Conservation (phyloP, 306 rosid genomes). For the Prunus fruticosa region DNA sequence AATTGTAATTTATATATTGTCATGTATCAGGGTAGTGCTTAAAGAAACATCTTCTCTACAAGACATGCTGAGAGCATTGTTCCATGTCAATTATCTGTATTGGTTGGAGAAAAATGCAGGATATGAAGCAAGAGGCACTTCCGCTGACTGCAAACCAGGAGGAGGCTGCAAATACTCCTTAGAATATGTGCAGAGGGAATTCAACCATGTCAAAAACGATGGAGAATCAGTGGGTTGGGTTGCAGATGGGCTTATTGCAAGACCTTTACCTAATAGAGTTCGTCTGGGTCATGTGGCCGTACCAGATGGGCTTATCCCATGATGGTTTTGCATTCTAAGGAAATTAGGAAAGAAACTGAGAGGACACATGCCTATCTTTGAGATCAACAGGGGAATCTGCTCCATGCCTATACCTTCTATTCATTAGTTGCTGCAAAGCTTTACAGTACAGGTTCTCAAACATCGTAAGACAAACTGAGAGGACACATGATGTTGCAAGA, state of each 20-base stretch:
- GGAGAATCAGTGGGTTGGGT: slow-evolving; percentile 74
- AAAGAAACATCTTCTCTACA: slow-evolving; percentile 68
- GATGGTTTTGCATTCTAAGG: slow-evolving; percentile 13
- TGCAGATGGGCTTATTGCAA: slow-evolving; percentile 79
- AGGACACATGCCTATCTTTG: not conserved
- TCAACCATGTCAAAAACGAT: slow-evolving; percentile 63
- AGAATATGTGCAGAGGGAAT: slow-evolving; percentile 75
- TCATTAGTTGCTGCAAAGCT: slow-evolving; percentile 1
- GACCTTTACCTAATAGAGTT: slow-evolving; percentile 75
- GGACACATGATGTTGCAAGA: not conserved
- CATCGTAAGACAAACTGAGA: not conserved
- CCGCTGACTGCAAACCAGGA: slow-evolving; percentile 64
- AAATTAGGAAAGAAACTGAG: not conserved
- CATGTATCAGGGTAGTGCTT: slow-evolving; percentile 75
- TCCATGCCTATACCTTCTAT: not conserved
- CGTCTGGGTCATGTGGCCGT: slow-evolving; percentile 26
- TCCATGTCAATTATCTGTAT: slow-evolving; percentile 75
- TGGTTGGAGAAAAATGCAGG: slow-evolving; percentile 91
- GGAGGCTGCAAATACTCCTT: slow-evolving; percentile 77
- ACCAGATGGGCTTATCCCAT: slow-evolving; percentile 12
- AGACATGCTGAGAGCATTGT: slow-evolving; percentile 91
- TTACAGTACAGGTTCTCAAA: not conserved
- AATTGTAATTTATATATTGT: slow-evolving; percentile 17
- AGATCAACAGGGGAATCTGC: not conserved
- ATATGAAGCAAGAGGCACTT: slow-evolving; percentile 51